Conservation (phyloP, 495 filamentous ascomycete species). For the Daldinia concentrica region DNA sequence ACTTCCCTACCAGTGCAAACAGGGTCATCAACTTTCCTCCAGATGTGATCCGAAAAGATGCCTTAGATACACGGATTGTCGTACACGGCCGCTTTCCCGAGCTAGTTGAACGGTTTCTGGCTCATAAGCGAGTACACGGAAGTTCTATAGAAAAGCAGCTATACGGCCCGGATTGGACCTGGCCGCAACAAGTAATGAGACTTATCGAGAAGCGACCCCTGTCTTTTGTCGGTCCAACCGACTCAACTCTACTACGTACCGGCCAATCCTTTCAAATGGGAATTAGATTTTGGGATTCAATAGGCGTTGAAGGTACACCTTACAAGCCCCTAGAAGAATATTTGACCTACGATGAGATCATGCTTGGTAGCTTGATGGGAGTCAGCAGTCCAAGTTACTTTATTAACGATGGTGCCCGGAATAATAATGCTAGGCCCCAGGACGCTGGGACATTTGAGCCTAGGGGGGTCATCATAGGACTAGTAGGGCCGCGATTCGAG, state of each 20-base stretch:
- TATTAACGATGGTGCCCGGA: constrained; percentile 41
- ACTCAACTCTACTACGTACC: constrained; percentile 34
- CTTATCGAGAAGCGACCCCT: constrained; percentile 42
- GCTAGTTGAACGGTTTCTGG: constrained; percentile 38
- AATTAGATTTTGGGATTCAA: constrained; percentile 29
- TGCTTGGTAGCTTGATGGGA: constrained; percentile 43
- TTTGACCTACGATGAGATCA: constrained; percentile 48
- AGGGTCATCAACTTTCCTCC: constrained; percentile 35
- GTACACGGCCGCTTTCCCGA: constrained; percentile 32
- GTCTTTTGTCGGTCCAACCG: constrained; percentile 21
- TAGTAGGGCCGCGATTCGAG: constrained; percentile 46
- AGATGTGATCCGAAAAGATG: constrained; percentile 27
- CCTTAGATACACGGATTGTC: constrained; percentile 34
- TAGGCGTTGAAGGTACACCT: constrained; percentile 30
- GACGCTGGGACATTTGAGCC: constrained; percentile 26
- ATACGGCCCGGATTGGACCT: constrained; percentile 32
- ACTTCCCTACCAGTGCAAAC: constrained; percentile 31
- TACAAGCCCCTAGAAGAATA: constrained; percentile 19
- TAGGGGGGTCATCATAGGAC: constrained; percentile 43
- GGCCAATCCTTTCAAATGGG: background rate
- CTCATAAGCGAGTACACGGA: constrained; percentile 35
- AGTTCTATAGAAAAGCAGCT: constrained; percentile 21
- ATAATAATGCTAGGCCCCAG: constrained; percentile 17
- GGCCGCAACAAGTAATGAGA: constrained; percentile 31
- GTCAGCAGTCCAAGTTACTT: constrained; percentile 45